Evolutionary conservation across 2,329 filamentous ascomycete species (phyloP).

Genomic region (Aspergillus pseudonomiae): DNA sequence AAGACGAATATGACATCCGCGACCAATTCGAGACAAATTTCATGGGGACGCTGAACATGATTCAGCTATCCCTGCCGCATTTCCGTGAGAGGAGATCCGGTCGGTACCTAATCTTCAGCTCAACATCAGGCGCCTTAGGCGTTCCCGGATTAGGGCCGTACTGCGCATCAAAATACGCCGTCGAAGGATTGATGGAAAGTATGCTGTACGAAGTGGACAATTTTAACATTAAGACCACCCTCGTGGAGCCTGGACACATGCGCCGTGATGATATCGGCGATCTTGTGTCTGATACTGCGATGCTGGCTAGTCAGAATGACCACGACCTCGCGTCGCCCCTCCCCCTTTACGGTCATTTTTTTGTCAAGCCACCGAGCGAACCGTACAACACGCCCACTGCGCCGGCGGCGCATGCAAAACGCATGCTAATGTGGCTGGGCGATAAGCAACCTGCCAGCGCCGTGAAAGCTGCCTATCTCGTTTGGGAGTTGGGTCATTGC

Average conservation of each 20-base stretch:
- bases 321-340: constrained; percentile 54
- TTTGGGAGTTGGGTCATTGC: constrained; percentile 94
- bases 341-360: constrained; percentile 87
- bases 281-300: constrained; percentile 33
- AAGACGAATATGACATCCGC: constrained; percentile 90
- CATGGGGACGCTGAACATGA: constrained; percentile 91
- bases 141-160: constrained; percentile 92
- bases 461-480: constrained; percentile 87
- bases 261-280: constrained; percentile 70
- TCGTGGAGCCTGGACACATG: constrained; percentile 89
- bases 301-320: constrained; percentile 27
- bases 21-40: constrained; percentile 99
- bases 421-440: constrained; percentile 93
- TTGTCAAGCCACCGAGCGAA: constrained; percentile 82
- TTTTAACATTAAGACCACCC: constrained; percentile 90
- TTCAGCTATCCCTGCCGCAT: constrained; percentile 84
- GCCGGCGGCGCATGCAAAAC: constrained; percentile 82
- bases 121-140: constrained; percentile 86
- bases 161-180: constrained; percentile 95
- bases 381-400: constrained; percentile 77
- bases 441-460: constrained; percentile 91
- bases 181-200: constrained; percentile 91
- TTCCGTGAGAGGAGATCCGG: constrained; percentile 76
- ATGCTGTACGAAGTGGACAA: constrained; percentile 94
- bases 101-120: constrained; percentile 92